Base-by-base conservation (phyloP, 1,139 yeast species). In the Tardiomyces depauwii region DNA sequence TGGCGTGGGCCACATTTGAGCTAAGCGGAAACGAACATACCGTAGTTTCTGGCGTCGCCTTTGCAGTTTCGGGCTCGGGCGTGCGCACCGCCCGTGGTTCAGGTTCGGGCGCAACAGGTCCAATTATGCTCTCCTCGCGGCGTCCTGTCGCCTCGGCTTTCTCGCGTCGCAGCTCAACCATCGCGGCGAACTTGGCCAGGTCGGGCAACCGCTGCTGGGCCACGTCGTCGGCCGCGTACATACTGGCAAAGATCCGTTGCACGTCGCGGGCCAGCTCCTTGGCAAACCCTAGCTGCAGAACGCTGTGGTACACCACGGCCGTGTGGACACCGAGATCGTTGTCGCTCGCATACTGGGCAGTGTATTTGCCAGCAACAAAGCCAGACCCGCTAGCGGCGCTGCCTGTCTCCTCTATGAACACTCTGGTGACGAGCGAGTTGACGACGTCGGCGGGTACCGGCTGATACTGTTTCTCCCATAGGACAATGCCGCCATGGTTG, bases 401-500 rank as follows among this genome's bases (percentile, higher is more conserved):
- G 40, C 43, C 16, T 41, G 44, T 19, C 44, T 59, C 61, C 38
- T 65, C 67, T 27, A 80, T 70, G 54, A 80, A 69, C 27, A 73
- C 70, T 43, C 73, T 70, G 19, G 71, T 68, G 45, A 80, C 69
- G 46, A 79, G 71, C 5, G 71, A 56, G 53, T 78, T 80, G 42
- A 77, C 62, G 16, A 77, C 63, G 2, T 64, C 46, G 18, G 62
- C 63, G 1, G 77, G 67, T 36, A 74, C 67, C 46, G 67, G 68
- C 43, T 72, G 70, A 10, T 67, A 63, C 38, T 74, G 67, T 48
- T 70, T 67, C 51, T 71, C 70, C 72, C 76, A 80, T 18, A 76
- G 63, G 13, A 80, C 82, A 19, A 73, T 64, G 0, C 87, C 87
- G 10, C 78, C 73, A 1, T 75, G 70, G 2, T 77, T 70, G 62